A percentile compares a stretch with the other conserved stretches of the same genome.
Evolutionary conservation across 2,329 filamentous ascomycete genomes (phyloP).

Genomic region (Pestalotiopsis fici): DNA sequence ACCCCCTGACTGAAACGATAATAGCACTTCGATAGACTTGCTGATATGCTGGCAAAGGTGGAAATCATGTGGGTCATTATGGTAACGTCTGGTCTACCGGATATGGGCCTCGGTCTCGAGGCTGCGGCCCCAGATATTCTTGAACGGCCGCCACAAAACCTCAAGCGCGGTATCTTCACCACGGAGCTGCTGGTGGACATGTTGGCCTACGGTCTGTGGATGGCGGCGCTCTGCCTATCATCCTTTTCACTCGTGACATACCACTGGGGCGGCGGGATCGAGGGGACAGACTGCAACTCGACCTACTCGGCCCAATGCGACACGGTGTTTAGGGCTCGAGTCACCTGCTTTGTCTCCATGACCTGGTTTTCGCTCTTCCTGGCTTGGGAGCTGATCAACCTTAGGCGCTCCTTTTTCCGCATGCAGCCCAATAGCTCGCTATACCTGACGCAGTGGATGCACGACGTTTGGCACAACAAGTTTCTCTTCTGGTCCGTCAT

Average conservation of each 20-base stretch:
- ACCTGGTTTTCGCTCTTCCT: slow-evolving; percentile 78
- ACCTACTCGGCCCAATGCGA: slow-evolving; percentile 55
- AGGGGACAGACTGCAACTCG: slow-evolving; percentile 64
- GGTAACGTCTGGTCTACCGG: slow-evolving; percentile 73
- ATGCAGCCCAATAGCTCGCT: slow-evolving; percentile 65
- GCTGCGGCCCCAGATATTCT: slow-evolving; percentile 70
- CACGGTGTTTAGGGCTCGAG: slow-evolving; percentile 69
- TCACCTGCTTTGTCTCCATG: slow-evolving; percentile 72
- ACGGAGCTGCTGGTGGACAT: slow-evolving; percentile 67
- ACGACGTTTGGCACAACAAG: slow-evolving; percentile 70
- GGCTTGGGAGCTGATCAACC: slow-evolving; percentile 77
- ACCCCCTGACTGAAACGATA: not conserved
- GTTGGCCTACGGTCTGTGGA: slow-evolving; percentile 69
- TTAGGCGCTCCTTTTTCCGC: slow-evolving; percentile 73
- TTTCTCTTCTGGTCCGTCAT: slow-evolving; percentile 69
- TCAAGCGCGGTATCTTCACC: slow-evolving; percentile 65
- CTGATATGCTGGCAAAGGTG: slow-evolving; percentile 31
- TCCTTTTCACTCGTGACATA: slow-evolving; percentile 67
- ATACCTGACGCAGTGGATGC: slow-evolving; percentile 66
- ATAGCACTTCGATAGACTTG: not conserved
- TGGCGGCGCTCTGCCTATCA: slow-evolving; percentile 63
- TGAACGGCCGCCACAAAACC: slow-evolving; percentile 64
- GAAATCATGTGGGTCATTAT: slow-evolving; percentile 83
- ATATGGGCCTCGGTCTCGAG: slow-evolving; percentile 78
- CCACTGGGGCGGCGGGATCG: slow-evolving; percentile 54